Conservation (phyloP, 2,329 filamentous ascomycete species). For the Aspergillus sp. region DNA sequence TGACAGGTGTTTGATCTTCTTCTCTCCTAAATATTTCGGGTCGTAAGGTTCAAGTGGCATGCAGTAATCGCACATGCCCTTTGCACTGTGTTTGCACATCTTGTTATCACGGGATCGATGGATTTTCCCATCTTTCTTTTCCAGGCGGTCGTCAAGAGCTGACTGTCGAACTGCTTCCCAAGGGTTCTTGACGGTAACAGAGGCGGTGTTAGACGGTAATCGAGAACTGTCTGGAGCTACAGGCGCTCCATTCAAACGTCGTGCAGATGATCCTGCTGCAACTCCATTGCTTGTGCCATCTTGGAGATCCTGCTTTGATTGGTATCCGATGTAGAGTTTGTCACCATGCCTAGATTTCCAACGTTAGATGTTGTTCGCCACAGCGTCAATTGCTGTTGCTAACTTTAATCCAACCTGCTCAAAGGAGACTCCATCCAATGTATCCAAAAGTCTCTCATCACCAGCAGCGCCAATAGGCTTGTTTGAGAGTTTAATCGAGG, state of each 20-base stretch:
- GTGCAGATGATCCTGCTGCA: slow-evolving; percentile 23
- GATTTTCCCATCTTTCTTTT: slow-evolving; percentile 89
- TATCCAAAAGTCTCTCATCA: slow-evolving; percentile 54
- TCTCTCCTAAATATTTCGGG: slow-evolving; percentile 81
- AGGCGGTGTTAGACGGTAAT: slow-evolving; percentile 52
- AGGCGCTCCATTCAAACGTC: slow-evolving; percentile 40
- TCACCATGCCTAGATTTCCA: slow-evolving; percentile 71
- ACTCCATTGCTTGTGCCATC: slow-evolving; percentile 46
- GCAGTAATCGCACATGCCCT: slow-evolving; percentile 99
- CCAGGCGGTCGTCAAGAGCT: slow-evolving; percentile 78
- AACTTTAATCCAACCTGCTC: slow-evolving; percentile 59
- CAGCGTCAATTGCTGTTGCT: slow-evolving; percentile 14
- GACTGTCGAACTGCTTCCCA: slow-evolving; percentile 94
- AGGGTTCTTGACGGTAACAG: slow-evolving; percentile 72
- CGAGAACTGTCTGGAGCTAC: slow-evolving; percentile 50
- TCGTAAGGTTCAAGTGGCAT: slow-evolving; percentile 96
- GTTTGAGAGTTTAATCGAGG: slow-evolving; percentile 60
- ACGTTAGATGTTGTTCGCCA: slow-evolving; percentile 16
- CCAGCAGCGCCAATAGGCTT: slow-evolving; percentile 57
- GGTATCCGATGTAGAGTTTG: slow-evolving; percentile 82
- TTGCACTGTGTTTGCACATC: slow-evolving; percentile 94
- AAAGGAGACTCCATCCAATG: slow-evolving; percentile 56
- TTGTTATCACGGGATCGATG: slow-evolving; percentile 69
- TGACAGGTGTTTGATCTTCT: slow-evolving; percentile 98
- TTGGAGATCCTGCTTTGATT: slow-evolving; percentile 54